Base-by-base conservation (phyloP, 2,329 filamentous ascomycete species). In the Boeremia exigua region DNA sequence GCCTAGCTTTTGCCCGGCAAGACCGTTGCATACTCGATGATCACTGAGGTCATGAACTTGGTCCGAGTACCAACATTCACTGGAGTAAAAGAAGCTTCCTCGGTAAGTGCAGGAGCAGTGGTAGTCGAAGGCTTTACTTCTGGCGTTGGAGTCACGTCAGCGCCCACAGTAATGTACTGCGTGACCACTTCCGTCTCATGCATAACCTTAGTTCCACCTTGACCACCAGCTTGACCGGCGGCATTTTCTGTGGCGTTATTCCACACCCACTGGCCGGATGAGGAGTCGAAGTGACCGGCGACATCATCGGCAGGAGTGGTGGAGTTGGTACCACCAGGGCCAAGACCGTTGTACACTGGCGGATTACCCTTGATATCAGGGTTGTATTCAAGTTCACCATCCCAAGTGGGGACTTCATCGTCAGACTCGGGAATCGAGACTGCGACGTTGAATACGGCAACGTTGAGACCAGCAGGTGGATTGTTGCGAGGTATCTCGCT, bases 41-140 rank as follows among this genome's bases (percentile, higher is more conserved):
- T 27, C 3, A 63, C 15, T 0, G 63, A 65, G 2, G 63, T 66
- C 27, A 66, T 49, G 11, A 58, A 45, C 11, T 53, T 52, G 6
- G 63, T 66, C 1, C 9, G 54, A 17, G 53, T 62, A 11, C 47
- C 54, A 23, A 59, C 53, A 0, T 53, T 40, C 14, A 48, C 29
- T 8, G 45, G 46, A 7, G 59, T 52, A 9, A 34, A 34, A n/a
- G 56, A 48, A 2, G 44, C 37, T n/a, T 45, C 27, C 11, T 48
- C 45, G 7, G 28, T 9, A 28, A 32, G 11, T 2, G 25, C 45
- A n/a, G 14, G 86, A 75, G 62, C 85, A 87, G 47, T 79, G 78
- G 62, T 81, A 84, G 45, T 76, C 80, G 45, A 85, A 78, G 25
- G 83, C 85, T 49, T 9, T 2, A 28, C 34, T 4, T 50, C 34